Evolutionary conservation across 2,329 filamentous ascomycete genomes (phyloP).

Genomic region (Talaromyces marneffei): DNA sequence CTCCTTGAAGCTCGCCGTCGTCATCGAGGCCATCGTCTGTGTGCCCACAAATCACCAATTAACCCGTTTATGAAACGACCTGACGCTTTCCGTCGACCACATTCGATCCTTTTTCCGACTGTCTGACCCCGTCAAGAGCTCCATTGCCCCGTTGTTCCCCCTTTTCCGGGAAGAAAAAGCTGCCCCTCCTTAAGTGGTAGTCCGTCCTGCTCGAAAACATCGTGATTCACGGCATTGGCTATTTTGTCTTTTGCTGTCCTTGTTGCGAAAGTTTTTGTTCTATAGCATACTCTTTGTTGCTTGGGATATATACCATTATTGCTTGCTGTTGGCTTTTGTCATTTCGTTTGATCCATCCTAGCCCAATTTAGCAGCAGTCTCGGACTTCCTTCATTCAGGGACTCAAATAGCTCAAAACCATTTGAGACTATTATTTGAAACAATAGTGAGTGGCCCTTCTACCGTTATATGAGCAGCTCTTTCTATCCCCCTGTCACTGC

Average conservation of each 20-base stretch:
- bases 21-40: conserved; percentile 2
- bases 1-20: conserved; percentile 2
- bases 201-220: background rate
- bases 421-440: conserved; percentile 9
- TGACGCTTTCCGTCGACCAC: conserved; percentile 13
- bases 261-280: background rate
- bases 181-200: conserved; percentile 11
- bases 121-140: conserved; percentile 7
- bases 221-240: background rate
- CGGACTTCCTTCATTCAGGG: conserved; percentile 4
- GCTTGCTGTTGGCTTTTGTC: conserved; percentile 14
- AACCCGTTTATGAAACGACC: background rate
- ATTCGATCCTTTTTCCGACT: conserved; percentile 19
- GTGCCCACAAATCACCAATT: background rate
- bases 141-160: conserved; percentile 14
- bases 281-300: conserved; percentile 3
- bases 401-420: conserved; percentile 2
- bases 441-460: conserved; percentile 5
- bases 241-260: background rate
- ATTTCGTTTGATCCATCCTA: conserved; percentile 6
- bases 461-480: background rate
- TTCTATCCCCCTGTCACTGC: background rate
- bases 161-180: conserved; percentile 10
- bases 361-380: conserved; percentile 3
- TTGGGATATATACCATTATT: background rate